Evolutionary conservation across 805 yeast genomes (phyloP), one percentile per base, ranked within the genome.

Genomic region (Brettanomyces custersianus): DNA sequence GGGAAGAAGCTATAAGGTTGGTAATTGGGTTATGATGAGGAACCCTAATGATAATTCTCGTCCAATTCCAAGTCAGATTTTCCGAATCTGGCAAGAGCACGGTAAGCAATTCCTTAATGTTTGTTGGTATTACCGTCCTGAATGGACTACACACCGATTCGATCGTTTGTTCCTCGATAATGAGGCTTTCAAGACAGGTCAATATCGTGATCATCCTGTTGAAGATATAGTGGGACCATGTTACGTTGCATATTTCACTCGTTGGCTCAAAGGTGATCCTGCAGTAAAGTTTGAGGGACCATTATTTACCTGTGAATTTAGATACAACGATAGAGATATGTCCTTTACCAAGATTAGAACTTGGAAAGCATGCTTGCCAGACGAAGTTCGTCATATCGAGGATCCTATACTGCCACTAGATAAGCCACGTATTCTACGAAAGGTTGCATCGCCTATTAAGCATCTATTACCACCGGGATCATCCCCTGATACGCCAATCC

Each of bases 351-450:
- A 90, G 54, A 92, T 92, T 50, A 74, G 97, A 53, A 90, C 98
- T 3, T 92, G 98, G 98, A 90, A 86, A 59, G 96, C 96, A 5
- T 92, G 97, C 65, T 69, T 92, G 46, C 98, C 98, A 0, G 97
- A 92, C 59, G 97, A 90, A 58, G 82, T 90, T 33, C 76, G 97
- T 49, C 87, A 82, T 44, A 65, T 68, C 37, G 90, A 84, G 49
- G 96, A 88, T 51, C 81, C 83, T 23, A 76, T 82, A 17, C 74
- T 74, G 26, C 87, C 90, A 6, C 68, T 90, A 34, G 64, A 69
- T 38, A 59, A 52, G 37, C 74, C 83, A 36, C 70, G 88, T 50
- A 72, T 74, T 45, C 68, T 82, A 54, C 77, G 77, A 52, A 78
- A 80, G 51, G 77, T 74, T 49, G 87, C 83, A 36, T 86, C 96